Evolutionary conservation across 805 yeast genomes (phyloP), one percentile per base, ranked within the genome.

Genomic region (Saccharomycopsis sp.): DNA sequence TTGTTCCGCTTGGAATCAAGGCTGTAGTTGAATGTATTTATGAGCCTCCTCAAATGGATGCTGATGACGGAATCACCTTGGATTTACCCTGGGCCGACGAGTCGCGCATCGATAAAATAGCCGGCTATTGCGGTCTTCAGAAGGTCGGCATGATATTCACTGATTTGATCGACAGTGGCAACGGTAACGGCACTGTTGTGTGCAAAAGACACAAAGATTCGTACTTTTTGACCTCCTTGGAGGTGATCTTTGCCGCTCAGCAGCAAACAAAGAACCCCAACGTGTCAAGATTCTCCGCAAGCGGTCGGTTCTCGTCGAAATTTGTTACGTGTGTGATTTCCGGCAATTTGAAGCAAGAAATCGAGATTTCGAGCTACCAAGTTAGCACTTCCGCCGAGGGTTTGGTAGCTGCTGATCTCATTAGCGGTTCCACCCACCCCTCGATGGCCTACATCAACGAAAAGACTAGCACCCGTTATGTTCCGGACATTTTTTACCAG

Each of bases 191-290:
- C 3, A 75, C 90, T 0, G 99, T 94, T 0, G 75, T 93, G 53
- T 89, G 97, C 70, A 93, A 93, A 68, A 82, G 99, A 66, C 98
- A 94, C 70, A 86, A 87, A 64, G 91, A 90, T 66, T 87, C 96
- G 2, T 94, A 89, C 70, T 94, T 94, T 69, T 72, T 94, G 59
- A 84, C 96, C 3, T 88, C 96, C n/a, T 72, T 91, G 35, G 99
- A 94, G 72, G 83, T 89, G 7, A 69, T 83, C 14, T 85, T 91
- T 79, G 89, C 97, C 1, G 92, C 96, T 0, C 78, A 80, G 61
- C 78, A 87, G 73, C 99, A 94, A 73, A 68, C 77, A 19, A 73
- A 74, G 60, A 76, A 81, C 66, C 88, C 90, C 19, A 87, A 85
- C 68, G 67, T 73, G 17, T 78, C 89, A 47, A 82, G 81, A 65